Evolutionary conservation across 139 green algal genomes (phyloP), one percentile per base, ranked within the genome.

Genomic region (Volvox reticuliferus): DNA sequence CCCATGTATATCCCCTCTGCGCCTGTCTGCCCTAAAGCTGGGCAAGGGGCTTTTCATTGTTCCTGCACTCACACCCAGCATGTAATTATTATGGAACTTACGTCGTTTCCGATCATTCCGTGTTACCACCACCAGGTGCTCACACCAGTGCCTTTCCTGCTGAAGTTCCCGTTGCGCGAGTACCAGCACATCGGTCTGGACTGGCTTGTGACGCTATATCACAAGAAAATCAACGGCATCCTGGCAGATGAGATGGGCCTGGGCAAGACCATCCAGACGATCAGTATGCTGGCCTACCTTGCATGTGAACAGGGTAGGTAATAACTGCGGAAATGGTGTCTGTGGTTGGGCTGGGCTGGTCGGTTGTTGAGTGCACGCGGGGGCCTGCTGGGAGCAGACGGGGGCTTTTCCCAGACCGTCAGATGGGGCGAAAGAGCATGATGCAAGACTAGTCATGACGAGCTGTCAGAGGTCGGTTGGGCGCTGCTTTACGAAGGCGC

Each of bases 261-360:
- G 82, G 97, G 98, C 69, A 99, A 99, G 93, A 99, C 98, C 18
- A 99, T 99, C 92, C 96, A 98, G 95, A 99, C 98, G 16, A 99
- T 99, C 84, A 91, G 95, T 0, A 93, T 99, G 90, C 96, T 99
- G 83, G 98, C 97, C 0, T 93, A 98, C 88, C 96, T 99, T 75
- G 98, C 98, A 17, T 98, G 95, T 92, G 96, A 99, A 90, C 94
- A 97, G 88, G 80, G 80, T 92, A 50, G 0, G 79, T 33, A n/a
- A 26, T 33, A n/a, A 28, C 24, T 32, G 22, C 22, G 12, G 67
- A 14, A 75, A 75, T 14, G 14, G 71, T 79, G 80, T 30, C 50
- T 18, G n/a, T 30, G 80, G 80, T 17, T 22, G 80, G 55, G 50
- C 14, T 5, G 21, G 44, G 26, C n/a, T 50, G 79, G 79, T 1